Conservation (phyloP, 2,329 filamentous ascomycete species). For the Pseudofabraea citricarpa region DNA sequence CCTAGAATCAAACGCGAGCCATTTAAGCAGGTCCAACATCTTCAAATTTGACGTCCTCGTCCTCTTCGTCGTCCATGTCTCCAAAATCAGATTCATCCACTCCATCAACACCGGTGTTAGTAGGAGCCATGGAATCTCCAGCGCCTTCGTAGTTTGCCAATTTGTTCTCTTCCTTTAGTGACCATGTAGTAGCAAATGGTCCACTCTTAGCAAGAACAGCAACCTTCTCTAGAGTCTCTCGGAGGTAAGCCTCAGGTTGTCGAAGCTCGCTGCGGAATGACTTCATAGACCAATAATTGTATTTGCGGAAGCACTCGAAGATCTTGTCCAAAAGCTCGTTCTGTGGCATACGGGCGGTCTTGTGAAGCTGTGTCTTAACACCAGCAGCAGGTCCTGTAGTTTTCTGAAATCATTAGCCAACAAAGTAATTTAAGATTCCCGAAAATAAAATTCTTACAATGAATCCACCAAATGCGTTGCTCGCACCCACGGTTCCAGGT, state of each 20-base stretch:
- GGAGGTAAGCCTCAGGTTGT: conserved; percentile 92
- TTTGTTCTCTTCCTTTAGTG: conserved; percentile 67
- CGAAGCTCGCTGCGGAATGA: conserved; percentile 70
- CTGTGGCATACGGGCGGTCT: conserved; percentile 84
- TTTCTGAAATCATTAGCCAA: conserved; percentile 45
- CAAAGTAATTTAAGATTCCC: conserved; percentile 4
- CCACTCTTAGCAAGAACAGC: conserved; percentile 80
- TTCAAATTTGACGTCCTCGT: conserved; percentile 71
- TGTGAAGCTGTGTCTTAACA: conserved; percentile 67
- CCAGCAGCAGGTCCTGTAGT: conserved; percentile 41
- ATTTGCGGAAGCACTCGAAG: conserved; percentile 77
- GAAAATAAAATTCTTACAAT: conserved; percentile 43
- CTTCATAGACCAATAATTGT: conserved; percentile 92
- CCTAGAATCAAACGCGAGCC: background rate
- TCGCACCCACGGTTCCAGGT: conserved; percentile 43
- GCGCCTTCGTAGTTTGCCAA: conserved; percentile 46
- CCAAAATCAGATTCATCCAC: conserved; percentile 41
- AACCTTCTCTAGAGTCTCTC: conserved; percentile 76
- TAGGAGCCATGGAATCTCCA: conserved; percentile 45
- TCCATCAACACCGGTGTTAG: conserved; percentile 33
- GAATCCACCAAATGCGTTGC: conserved; percentile 44
- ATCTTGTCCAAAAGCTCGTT: conserved; percentile 84
- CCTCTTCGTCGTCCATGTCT: conserved; percentile 56
- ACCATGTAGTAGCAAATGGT: conserved; percentile 81
- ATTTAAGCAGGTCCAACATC: conserved; percentile 47